A percentile compares a stretch with the other conserved stretches of the same genome.
Evolutionary conservation across 139 green algal genomes (phyloP).

Genomic region (Yamagishiella unicocca): DNA sequence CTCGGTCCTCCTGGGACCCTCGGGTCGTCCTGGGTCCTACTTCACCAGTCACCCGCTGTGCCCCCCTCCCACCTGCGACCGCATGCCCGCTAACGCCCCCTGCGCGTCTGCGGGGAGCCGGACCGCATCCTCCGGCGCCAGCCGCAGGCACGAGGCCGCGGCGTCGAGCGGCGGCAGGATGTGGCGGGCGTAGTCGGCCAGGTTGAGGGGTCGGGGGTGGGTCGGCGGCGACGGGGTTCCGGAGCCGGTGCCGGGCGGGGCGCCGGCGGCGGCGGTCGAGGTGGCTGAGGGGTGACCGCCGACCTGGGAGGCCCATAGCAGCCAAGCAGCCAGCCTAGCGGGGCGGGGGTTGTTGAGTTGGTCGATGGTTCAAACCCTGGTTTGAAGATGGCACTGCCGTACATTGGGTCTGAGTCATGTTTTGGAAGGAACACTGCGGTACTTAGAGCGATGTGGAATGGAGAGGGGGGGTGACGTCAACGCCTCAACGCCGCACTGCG

Average conservation of each 20-base stretch:
- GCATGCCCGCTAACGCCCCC: not conserved
- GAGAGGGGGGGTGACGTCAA: too few species aligned
- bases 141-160: conserved; percentile 17
- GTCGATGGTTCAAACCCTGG: too few species aligned
- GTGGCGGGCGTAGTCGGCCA: not conserved
- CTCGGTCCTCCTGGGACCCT: too few species aligned
- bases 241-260: not conserved
- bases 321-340: conserved; percentile 28
- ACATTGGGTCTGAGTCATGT: too few species aligned
- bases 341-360: not conserved
- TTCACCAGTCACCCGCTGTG: not conserved
- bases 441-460: too few species aligned
- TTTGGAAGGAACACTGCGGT: too few species aligned
- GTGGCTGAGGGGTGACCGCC: too few species aligned
- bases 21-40: too few species aligned
- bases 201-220: too few species aligned
- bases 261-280: not conserved
- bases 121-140: not conserved
- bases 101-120: not conserved
- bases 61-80: not conserved
- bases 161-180: not conserved
- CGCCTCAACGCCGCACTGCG: too few species aligned
- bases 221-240: too few species aligned
- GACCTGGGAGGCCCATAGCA: not conserved
- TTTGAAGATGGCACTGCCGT: too few species aligned